Percentiles rank a stretch among this genome's conserved stretches.
Evolutionary conservation across 2,329 filamentous ascomycete species (phyloP).

Genomic region (Blastomyces gilchristii): DNA sequence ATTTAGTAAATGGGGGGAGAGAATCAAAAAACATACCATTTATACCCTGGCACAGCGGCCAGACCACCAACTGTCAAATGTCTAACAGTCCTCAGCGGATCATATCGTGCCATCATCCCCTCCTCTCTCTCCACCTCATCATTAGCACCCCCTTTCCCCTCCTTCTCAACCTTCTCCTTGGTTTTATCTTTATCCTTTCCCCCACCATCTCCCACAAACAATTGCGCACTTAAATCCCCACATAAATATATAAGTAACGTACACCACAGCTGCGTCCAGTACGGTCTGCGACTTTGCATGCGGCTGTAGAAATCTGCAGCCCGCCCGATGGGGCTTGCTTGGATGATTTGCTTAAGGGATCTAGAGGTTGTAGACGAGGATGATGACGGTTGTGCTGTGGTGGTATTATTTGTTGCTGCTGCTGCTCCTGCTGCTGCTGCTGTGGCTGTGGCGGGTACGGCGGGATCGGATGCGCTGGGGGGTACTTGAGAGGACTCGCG

Average conservation of each 20-base stretch:
- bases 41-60: constrained; percentile 66
- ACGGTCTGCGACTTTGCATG: constrained; percentile 61
- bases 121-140: constrained; percentile 21
- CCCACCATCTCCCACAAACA: constrained; percentile 38
- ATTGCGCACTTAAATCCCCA: constrained; percentile 69
- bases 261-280: constrained; percentile 67
- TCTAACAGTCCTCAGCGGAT: constrained; percentile 57
- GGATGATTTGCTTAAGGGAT: constrained; percentile 25
- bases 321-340: constrained; percentile 25
- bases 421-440: background rate
- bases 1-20: background rate
- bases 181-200: background rate
- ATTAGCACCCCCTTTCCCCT: constrained; percentile 21
- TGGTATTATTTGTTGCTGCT: constrained; percentile 3
- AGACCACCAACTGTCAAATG: constrained; percentile 64
- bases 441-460: background rate
- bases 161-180: constrained; percentile 7
- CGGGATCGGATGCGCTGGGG: background rate
- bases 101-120: constrained; percentile 48
- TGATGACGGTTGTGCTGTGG: constrained; percentile 15
- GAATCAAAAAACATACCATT: constrained; percentile 52
- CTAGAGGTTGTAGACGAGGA: constrained; percentile 14
- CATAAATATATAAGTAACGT: constrained; percentile 68
- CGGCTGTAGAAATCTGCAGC: constrained; percentile 49
- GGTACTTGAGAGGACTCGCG: background rate